These are phyloP conservation scores for Entoloma clypeatum DNA, from an alignment of 1,284 basidiomycete species.

Conservation along the genomic window DNA sequence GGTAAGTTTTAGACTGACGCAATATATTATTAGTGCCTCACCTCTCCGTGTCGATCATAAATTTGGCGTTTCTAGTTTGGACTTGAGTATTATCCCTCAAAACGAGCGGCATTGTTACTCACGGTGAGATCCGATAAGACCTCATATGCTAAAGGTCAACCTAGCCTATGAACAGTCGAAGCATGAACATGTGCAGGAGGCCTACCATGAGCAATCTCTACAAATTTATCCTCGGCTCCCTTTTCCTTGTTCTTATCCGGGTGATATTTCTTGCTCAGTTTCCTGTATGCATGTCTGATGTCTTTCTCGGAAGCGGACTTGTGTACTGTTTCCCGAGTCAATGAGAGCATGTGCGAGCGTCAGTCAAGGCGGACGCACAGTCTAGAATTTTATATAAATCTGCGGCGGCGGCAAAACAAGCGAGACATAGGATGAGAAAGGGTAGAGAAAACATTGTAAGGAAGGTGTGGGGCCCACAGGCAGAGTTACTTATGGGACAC, in stretches of 20 bases:
- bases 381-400: constrained; percentile 78
- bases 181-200: neutral
- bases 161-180: constrained; percentile 13
- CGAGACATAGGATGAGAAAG: constrained; percentile 42
- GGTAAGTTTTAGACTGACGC: constrained; percentile 7
- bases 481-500: too few relatives aligned
- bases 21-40: constrained; percentile 25
- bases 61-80: constrained; percentile 74
- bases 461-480: constrained; percentile 20
- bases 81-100: constrained; percentile 1
- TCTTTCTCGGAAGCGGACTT: constrained; percentile 81
- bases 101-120: constrained; percentile 21
- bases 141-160: constrained; percentile 79
- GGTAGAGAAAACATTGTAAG: constrained; percentile 31
- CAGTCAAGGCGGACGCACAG: constrained; percentile 43
- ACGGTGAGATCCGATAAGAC: constrained; percentile 81
- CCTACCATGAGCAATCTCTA: constrained; percentile 84
- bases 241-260: constrained; percentile 92
- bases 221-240: constrained; percentile 80
- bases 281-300: constrained; percentile 89
- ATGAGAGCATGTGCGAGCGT: constrained; percentile 12
- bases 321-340: constrained; percentile 48
- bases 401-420: constrained; percentile 50
- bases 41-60: constrained; percentile 90
- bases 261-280: constrained; percentile 84